A percentile compares a stretch with the other conserved stretches of the same genome.
These are phyloP conservation scores for Isochrysis galbana DNA, from an alignment of 78 protist species.

Conservation along the genomic window DNA sequence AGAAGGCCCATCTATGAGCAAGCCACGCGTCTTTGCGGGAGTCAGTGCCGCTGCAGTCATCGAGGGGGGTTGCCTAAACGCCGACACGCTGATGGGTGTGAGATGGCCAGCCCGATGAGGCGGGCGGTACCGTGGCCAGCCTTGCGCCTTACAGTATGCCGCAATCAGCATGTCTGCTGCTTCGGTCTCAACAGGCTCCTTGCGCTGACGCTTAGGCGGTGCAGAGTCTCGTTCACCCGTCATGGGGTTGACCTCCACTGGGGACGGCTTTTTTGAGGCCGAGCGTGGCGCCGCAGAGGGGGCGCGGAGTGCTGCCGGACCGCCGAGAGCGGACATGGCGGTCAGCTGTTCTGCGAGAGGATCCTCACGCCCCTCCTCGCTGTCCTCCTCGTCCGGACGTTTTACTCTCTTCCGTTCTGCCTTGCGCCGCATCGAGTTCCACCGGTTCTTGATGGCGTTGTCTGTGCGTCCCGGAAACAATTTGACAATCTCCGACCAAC, in stretches of 20 bases:
- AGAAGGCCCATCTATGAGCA: too few species aligned
- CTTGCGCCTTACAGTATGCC: background rate
- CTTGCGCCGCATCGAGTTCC: background rate
- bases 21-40: background rate
- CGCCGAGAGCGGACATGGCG: too few species aligned
- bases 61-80: background rate
- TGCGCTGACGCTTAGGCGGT: too few species aligned
- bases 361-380: background rate
- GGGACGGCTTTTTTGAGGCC: too few species aligned
- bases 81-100: background rate
- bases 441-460: slow-evolving; percentile 7
- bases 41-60: background rate
- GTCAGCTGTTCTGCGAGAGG: too few species aligned
- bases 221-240: too few species aligned
- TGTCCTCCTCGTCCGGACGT: background rate
- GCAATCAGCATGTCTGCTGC: slow-evolving; percentile 1
- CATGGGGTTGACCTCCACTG: too few species aligned
- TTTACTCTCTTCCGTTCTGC: background rate
- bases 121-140: slow-evolving; percentile 19
- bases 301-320: too few species aligned
- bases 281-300: too few species aligned
- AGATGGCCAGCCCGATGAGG: background rate
- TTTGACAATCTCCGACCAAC: slow-evolving; percentile 13
- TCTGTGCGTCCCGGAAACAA: background rate
- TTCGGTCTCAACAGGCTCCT: background rate